Evolutionary conservation across 257 asterid genomes (phyloP), one percentile per base, ranked within the genome.

Genomic region (Jaltomata sinuosa): DNA sequence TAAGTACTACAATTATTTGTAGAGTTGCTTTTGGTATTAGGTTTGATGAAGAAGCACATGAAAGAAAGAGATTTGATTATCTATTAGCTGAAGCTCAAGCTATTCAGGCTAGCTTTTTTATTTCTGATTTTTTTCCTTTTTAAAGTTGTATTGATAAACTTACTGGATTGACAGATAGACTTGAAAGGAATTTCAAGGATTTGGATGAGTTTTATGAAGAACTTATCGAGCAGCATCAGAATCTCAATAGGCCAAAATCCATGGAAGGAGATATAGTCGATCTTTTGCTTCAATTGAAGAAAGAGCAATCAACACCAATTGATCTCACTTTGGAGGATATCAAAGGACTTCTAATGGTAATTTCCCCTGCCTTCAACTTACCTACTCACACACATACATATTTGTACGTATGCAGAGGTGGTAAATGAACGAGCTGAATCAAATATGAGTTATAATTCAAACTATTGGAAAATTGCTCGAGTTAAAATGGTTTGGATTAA

Each of bases 121-220:
- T 85, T 1, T 42, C 80, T 0, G 89, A 87, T 77, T 87, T 78
- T 61, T 64, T 84, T 9, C 86, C 86, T 25, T 65, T 10, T 2
- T 54, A 84, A 10, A 22, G 87, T 19, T 87, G 87, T 86, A 65
- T 85, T 32, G 90, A 85, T 85, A 83, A 68, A 3, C 50, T 87
- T 7, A 10, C 40, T 12, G 84, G 89, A 34, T 50, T 8, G 27
- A 10, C 0, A 8, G 7, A 34, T n/a, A 52, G 85, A 14, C 87
- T 85, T 0, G 76, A 88, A 1, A 67, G 6, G 42, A 83, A 18
- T 6, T 85, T 2, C 32, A 76, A 31, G n/a, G 55, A 72, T 11
- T 19, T 85, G 36, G 88, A 88, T 57, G 12, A 4, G 2, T 88
- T 88, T 57, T 88, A 88, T 8, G 71, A 86, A 49, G 86, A 83